Conservation (phyloP, 352 stramenopile genomes). For the Phytophthora hibernalis region DNA sequence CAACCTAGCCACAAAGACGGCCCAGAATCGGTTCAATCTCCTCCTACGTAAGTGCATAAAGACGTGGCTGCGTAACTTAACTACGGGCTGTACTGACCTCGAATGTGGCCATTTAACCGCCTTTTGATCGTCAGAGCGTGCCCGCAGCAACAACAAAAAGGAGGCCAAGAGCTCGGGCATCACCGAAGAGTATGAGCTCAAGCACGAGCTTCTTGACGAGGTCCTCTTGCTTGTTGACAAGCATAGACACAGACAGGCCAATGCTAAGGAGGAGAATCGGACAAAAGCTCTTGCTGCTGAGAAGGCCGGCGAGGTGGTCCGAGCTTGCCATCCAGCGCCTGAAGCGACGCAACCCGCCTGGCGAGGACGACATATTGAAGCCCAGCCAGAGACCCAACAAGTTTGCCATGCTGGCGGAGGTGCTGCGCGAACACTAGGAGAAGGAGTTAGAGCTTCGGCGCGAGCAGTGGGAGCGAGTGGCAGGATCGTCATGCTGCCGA, state of each 20-base stretch:
- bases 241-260: not conserved
- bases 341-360: not conserved
- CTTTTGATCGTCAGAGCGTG: not conserved
- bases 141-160: not conserved
- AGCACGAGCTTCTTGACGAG: slow-evolving; percentile 3
- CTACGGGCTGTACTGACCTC: not conserved
- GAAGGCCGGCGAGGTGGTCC: slow-evolving; percentile 4
- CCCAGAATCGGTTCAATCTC: not conserved
- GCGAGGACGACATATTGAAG: not conserved
- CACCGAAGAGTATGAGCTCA: slow-evolving; percentile 4
- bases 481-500: slow-evolving; percentile 1
- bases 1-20: not conserved
- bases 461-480: slow-evolving; percentile 5
- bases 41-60: not conserved
- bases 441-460: slow-evolving; percentile 4
- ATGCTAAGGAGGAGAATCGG: slow-evolving; percentile 1
- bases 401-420: not conserved
- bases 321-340: slow-evolving; percentile 6
- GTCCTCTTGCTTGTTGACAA: slow-evolving; percentile 1
- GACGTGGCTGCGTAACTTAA: no score
- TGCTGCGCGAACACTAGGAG: slow-evolving; percentile 2
- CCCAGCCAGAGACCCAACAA: not conserved
- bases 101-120: not conserved
- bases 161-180: slow-evolving; percentile 1
- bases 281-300: slow-evolving; percentile 1